These are phyloP conservation scores for Dothiorella sarmentorum DNA, from an alignment of 2,329 filamentous ascomycete species.

Conservation along the genomic window DNA sequence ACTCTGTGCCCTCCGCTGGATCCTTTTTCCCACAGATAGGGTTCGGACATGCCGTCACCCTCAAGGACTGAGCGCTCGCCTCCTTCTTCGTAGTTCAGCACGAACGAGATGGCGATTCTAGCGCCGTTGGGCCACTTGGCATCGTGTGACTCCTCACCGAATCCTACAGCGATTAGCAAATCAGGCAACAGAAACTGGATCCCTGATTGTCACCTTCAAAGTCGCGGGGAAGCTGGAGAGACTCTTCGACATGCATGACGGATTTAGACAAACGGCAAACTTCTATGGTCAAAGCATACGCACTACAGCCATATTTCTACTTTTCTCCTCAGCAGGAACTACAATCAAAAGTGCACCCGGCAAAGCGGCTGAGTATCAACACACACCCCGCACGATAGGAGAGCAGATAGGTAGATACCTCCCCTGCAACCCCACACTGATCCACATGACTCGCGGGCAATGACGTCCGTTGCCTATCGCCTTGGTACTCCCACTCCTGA, in stretches of 20 bases:
- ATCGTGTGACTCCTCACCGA: conserved; percentile 30
- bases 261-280: neutral
- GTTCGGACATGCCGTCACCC: conserved; percentile 26
- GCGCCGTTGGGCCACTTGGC: conserved; percentile 33
- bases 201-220: conserved; percentile 29
- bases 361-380: neutral
- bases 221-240: conserved; percentile 37
- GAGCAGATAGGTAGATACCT: neutral
- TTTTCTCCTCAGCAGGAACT: too few species aligned
- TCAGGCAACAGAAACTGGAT: neutral
- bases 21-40: conserved; percentile 38
- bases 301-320: neutral
- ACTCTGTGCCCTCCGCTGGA: conserved; percentile 26
- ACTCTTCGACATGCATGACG: conserved; percentile 30
- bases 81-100: conserved; percentile 27
- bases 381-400: neutral
- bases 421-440: neutral
- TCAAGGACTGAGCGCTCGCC: conserved; percentile 23
- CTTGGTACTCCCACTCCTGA: conserved; percentile 3
- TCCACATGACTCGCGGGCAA: neutral
- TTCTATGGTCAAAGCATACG: neutral
- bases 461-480: neutral
- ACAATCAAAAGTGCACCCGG: neutral
- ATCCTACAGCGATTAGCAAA: conserved; percentile 19
- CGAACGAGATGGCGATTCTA: conserved; percentile 32